Percentiles rank a stretch among this genome's conserved stretches.
Evolutionary conservation across 2,329 filamentous ascomycete genomes (phyloP).

Genomic region (Aspergillus caelatus): DNA sequence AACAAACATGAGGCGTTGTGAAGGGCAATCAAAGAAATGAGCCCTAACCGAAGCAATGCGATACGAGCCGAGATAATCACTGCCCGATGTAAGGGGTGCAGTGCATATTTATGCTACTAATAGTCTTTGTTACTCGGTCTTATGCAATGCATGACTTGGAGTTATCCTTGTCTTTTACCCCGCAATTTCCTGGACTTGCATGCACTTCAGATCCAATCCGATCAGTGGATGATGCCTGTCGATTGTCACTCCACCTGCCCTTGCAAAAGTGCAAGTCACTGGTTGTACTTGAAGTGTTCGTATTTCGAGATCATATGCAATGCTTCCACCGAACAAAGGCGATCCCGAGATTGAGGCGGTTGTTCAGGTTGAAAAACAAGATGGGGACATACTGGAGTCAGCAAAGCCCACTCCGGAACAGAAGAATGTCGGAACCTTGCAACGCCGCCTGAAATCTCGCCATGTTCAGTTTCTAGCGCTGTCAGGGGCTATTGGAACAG

Average conservation of each 20-base stretch:
- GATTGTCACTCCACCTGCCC: background rate
- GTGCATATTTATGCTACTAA: background rate
- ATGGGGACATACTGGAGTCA: background rate
- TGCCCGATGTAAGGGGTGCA: background rate
- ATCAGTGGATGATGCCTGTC: background rate
- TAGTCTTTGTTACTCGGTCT: background rate
- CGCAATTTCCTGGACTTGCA: background rate
- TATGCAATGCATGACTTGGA: background rate
- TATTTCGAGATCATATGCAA: background rate
- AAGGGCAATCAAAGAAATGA: background rate
- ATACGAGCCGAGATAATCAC: background rate
- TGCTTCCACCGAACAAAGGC: background rate
- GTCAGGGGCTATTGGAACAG: slow-evolving; percentile 40
- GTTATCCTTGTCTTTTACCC: background rate
- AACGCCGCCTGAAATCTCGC: slow-evolving; percentile 40
- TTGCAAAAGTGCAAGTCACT: background rate
- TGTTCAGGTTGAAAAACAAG: background rate
- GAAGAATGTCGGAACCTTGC: slow-evolving; percentile 10
- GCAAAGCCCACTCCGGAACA: background rate
- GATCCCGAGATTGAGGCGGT: background rate
- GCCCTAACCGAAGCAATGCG: background rate
- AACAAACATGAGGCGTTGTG: no score
- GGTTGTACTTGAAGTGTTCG: background rate
- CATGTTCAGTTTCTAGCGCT: slow-evolving; percentile 44
- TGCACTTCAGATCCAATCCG: background rate